A percentile compares a stretch with the other conserved stretches of the same genome.
Evolutionary conservation across 495 filamentous ascomycete genomes (phyloP).

Genomic region (Penicillium herquei): DNA sequence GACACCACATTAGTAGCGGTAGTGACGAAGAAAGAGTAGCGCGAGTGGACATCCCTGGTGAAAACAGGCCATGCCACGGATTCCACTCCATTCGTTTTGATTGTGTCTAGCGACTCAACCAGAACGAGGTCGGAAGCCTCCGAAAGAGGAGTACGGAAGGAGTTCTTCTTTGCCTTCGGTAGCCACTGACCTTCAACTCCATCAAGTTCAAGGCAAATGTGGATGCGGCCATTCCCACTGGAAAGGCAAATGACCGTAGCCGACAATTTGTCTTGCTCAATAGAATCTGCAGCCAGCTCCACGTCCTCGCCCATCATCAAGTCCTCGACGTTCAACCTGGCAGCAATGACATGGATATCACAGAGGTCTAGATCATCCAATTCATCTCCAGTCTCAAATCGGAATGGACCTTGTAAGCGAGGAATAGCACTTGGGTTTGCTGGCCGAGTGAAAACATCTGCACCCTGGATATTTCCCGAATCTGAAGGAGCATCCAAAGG

Average conservation of each 20-base stretch:
- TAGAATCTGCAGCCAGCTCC: constrained; percentile 46
- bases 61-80: constrained; percentile 67
- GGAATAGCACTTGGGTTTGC: constrained; percentile 68
- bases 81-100: constrained; percentile 43
- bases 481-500: constrained; percentile 38
- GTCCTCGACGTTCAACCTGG: constrained; percentile 51
- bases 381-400: constrained; percentile 61
- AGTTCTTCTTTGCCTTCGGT: constrained; percentile 54
- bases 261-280: constrained; percentile 64
- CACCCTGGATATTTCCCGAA: constrained; percentile 42
- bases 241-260: constrained; percentile 72
- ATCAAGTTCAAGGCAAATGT: constrained; percentile 76
- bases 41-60: constrained; percentile 66
- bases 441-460: constrained; percentile 72
- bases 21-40: constrained; percentile 78
- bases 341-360: constrained; percentile 57
- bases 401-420: constrained; percentile 81
- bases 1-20: constrained; percentile 66
- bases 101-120: constrained; percentile 60
- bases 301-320: constrained; percentile 53
- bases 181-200: constrained; percentile 86
- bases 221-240: constrained; percentile 68
- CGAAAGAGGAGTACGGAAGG: constrained; percentile 37
- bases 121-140: constrained; percentile 45
- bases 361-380: constrained; percentile 68